These are phyloP conservation scores for Yarrowia divulgata DNA, from an alignment of 805 yeast genomes.

Conservation along the genomic window DNA sequence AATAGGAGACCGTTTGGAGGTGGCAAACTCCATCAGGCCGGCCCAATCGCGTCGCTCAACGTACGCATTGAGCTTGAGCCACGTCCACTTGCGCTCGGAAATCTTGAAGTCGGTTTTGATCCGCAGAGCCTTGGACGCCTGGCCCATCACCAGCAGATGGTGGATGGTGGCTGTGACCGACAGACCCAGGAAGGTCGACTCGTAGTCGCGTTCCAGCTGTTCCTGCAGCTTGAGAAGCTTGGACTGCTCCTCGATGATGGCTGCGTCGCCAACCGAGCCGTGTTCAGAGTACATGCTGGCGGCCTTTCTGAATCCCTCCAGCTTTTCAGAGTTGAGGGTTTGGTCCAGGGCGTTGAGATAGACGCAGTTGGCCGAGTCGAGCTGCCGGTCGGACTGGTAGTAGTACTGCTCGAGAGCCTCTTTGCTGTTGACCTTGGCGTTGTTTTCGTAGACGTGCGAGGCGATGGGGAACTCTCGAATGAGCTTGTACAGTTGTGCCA, in stretches of 20 bases:
- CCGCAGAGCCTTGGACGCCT: conserved; percentile 58
- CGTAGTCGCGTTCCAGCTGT: conserved; percentile 54
- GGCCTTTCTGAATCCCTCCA: conserved; percentile 48
- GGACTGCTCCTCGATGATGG: conserved; percentile 56
- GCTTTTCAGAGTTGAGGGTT: conserved; percentile 42
- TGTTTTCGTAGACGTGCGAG: conserved; percentile 53
- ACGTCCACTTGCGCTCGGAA: conserved; percentile 63
- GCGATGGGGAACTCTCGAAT: conserved; percentile 59
- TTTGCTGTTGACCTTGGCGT: conserved; percentile 49
- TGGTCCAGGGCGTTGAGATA: conserved; percentile 47
- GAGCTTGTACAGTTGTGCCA: conserved; percentile 73
- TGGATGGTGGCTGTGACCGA: conserved; percentile 60
- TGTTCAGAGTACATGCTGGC: conserved; percentile 51
- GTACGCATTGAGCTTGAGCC: conserved; percentile 59
- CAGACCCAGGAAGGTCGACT: conserved; percentile 51
- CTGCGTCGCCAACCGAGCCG: conserved; percentile 48
- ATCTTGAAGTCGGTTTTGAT: conserved; percentile 63
- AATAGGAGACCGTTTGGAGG: conserved; percentile 66
- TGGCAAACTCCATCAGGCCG: conserved; percentile 61
- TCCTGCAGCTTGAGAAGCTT: conserved; percentile 57
- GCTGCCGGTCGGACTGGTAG: conserved; percentile 67
- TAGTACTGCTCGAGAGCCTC: conserved; percentile 61
- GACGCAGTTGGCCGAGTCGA: conserved; percentile 57
- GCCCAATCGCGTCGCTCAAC: conserved; percentile 61
- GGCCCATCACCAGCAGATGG: conserved; percentile 57